Evolutionary conservation across 2,329 filamentous ascomycete species (phyloP).

Genomic region (Sarocladium oryzae): DNA sequence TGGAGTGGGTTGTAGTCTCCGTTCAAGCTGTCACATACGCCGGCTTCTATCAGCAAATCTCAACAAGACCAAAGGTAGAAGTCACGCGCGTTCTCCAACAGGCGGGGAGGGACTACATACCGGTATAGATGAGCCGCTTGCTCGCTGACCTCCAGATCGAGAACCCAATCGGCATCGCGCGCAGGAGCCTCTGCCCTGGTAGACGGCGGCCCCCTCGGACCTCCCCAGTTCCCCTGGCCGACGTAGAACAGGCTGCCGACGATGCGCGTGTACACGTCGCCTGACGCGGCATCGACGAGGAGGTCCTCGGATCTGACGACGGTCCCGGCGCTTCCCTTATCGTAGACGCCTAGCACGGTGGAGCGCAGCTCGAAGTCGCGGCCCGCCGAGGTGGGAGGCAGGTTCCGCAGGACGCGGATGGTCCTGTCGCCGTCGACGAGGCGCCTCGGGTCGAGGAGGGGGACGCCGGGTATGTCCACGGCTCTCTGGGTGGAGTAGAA

Average conservation of each 20-base stretch:
- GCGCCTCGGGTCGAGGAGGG: slow-evolving; percentile 55
- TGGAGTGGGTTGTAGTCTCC: slow-evolving; percentile 84
- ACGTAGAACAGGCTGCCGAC: slow-evolving; percentile 60
- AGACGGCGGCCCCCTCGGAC: slow-evolving; percentile 16
- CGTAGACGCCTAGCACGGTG: slow-evolving; percentile 54
- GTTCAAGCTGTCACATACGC: slow-evolving; percentile 60
- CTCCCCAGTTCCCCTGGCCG: slow-evolving; percentile 47
- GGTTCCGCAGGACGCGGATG: slow-evolving; percentile 55
- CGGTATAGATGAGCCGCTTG: slow-evolving; percentile 10
- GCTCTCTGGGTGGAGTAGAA: slow-evolving; percentile 55
- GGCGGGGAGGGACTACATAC: background rate
- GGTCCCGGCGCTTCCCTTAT: slow-evolving; percentile 64
- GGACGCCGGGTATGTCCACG: slow-evolving; percentile 56
- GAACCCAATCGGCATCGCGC: background rate
- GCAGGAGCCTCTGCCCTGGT: background rate
- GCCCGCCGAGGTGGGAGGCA: slow-evolving; percentile 55
- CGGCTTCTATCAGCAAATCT: too few species aligned
- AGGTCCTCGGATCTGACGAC: slow-evolving; percentile 61
- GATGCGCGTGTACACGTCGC: slow-evolving; percentile 54
- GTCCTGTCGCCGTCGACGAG: slow-evolving; percentile 63
- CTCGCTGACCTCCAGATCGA: slow-evolving; percentile 1
- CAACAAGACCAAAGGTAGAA: too few species aligned
- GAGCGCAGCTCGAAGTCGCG: slow-evolving; percentile 42
- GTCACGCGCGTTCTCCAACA: too few species aligned
- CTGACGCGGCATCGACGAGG: slow-evolving; percentile 54